phyloP scores from a whole-genome alignment of 2,329 filamentous ascomycete genomes.

The Fusarium sp. region DNA sequence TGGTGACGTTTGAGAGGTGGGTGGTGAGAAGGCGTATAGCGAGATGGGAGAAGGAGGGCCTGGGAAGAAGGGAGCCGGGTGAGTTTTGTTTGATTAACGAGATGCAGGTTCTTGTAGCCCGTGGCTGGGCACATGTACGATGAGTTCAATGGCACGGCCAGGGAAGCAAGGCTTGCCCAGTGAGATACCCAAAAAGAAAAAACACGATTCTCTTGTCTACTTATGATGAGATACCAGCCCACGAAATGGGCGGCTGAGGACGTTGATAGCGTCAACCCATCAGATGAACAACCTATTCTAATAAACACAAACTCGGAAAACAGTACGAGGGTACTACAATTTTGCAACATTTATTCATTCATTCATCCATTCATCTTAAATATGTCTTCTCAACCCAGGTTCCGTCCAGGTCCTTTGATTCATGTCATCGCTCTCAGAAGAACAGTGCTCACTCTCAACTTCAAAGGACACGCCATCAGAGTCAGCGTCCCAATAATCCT shows the following conservation, averaged over 20 bases:
- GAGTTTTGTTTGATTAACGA: slow-evolving; percentile 69
- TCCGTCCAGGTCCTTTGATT: background rate
- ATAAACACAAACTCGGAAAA: background rate
- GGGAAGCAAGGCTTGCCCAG: background rate
- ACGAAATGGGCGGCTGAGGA: background rate
- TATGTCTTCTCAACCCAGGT: background rate
- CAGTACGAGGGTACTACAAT: background rate
- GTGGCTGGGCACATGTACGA: slow-evolving; percentile 70
- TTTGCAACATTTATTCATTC: background rate
- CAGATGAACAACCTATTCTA: background rate
- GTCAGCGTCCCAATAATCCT: background rate
- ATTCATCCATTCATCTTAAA: background rate
- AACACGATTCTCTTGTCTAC: background rate
- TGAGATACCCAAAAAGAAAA: slow-evolving; percentile 28
- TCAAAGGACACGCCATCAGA: background rate
- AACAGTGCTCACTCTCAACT: background rate
- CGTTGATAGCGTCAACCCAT: background rate
- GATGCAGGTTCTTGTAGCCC: slow-evolving; percentile 69
- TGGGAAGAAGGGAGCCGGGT: slow-evolving; percentile 57
- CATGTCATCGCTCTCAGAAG: background rate
- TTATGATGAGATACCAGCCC: background rate
- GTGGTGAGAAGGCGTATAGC: slow-evolving; percentile 53
- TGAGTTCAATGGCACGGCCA: background rate
- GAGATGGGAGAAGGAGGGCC: slow-evolving; percentile 52
- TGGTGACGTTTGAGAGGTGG: slow-evolving; percentile 45